Conservation (phyloP, 2,329 filamentous ascomycete genomes). For the Nigrograna mackinnonii region DNA sequence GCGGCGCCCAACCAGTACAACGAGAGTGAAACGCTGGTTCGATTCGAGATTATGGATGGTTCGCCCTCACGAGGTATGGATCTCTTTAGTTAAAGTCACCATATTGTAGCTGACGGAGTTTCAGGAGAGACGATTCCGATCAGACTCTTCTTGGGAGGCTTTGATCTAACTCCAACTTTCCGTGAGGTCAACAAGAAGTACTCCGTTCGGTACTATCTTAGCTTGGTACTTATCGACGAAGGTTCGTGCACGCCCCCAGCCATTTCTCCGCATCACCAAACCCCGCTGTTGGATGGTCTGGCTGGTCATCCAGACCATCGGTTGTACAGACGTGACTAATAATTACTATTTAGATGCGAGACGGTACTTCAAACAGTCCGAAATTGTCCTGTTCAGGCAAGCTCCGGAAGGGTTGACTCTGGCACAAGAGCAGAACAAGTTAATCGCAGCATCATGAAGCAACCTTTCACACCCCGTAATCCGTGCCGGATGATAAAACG, state of each 20-base stretch:
- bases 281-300: background rate
- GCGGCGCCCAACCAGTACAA: slow-evolving; percentile 99
- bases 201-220: slow-evolving; percentile 96
- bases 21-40: slow-evolving; percentile 95
- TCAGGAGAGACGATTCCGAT: slow-evolving; percentile 90
- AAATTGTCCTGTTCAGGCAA: slow-evolving; percentile 95
- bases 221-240: slow-evolving; percentile 93
- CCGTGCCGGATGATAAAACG: slow-evolving; percentile 3
- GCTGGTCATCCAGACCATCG: no score
- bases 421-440: slow-evolving; percentile 51
- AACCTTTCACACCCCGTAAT: background rate
- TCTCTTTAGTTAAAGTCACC: background rate
- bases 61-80: slow-evolving; percentile 86
- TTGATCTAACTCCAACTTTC: slow-evolving; percentile 97
- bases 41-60: slow-evolving; percentile 99
- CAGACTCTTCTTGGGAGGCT: slow-evolving; percentile 92
- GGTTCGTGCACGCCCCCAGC: no score
- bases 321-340: background rate
- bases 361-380: slow-evolving; percentile 98
- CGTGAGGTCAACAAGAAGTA: slow-evolving; percentile 99
- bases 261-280: background rate
- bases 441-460: slow-evolving; percentile 41
- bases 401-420: slow-evolving; percentile 54
- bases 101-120: slow-evolving; percentile 19
- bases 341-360: slow-evolving; percentile 74